Conservation (phyloP, 192 early-diverging fungal species). For the Mortierella claussenii region DNA sequence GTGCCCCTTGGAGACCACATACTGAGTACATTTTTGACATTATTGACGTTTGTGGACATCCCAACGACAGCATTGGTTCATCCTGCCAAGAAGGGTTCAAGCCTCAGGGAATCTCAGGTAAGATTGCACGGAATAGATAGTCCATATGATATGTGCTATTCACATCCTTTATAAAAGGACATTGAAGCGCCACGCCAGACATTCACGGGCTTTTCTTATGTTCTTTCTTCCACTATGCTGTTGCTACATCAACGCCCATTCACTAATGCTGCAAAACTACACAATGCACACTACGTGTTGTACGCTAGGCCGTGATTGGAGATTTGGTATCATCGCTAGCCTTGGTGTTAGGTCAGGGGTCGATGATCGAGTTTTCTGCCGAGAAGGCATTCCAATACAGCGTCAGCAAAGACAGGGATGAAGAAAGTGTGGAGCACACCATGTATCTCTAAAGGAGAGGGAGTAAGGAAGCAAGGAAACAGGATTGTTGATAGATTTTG, state of each 20-base stretch:
- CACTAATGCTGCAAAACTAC: no score
- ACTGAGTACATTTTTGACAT: constrained; percentile 24
- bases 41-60: constrained; percentile 24
- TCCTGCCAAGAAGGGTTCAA: constrained; percentile 37
- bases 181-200: no score
- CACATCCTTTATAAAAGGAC: no score
- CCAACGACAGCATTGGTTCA: constrained; percentile 28
- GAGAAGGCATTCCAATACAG: constrained; percentile 13
- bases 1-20: constrained; percentile 38
- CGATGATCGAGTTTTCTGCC: constrained; percentile 16
- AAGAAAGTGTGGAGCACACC: constrained; percentile 15
- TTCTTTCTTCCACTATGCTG: not conserved
- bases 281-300: no score
- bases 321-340: constrained; percentile 12
- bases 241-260: no score
- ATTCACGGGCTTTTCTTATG: not conserved
- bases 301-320: constrained; percentile 24
- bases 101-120: constrained; percentile 24
- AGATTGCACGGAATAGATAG: not conserved
- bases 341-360: not conserved
- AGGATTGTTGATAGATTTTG: no score
- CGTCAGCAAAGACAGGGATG: constrained; percentile 1
- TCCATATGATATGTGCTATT: no score
- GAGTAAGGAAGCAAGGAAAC: no score
- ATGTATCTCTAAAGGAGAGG: constrained; percentile 27